Conservation (phyloP, 148 eudicot genomes). For the Fagopyrum tataricum region DNA sequence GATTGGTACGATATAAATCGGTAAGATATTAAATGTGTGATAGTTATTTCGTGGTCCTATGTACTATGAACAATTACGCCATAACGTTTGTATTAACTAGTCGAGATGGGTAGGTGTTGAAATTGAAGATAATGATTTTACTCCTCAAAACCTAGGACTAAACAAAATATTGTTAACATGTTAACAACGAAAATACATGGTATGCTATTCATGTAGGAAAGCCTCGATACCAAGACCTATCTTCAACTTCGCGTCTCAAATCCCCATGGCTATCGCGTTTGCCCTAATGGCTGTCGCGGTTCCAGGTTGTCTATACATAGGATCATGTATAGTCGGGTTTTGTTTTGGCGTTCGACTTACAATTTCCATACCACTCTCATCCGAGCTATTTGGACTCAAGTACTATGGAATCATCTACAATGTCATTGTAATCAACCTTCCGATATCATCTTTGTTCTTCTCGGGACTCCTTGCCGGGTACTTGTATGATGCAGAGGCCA, state of each 20-base stretch:
- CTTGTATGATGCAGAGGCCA: constrained; percentile 75
- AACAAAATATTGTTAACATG: no score
- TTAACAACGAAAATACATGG: no score
- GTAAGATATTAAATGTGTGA: no score
- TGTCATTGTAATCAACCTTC: constrained; percentile 72
- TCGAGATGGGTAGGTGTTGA: no score
- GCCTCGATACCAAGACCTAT: constrained; percentile 77
- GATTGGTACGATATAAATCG: no score
- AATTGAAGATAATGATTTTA: no score
- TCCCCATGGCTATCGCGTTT: constrained; percentile 62
- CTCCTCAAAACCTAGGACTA: no score
- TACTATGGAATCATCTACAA: constrained; percentile 91
- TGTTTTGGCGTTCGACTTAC: constrained; percentile 91
- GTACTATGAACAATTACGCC: no score
- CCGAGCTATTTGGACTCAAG: constrained; percentile 87
- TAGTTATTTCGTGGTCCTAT: no score
- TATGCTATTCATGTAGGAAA: no score
- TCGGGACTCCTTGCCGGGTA: constrained; percentile 88
- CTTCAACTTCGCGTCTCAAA: constrained; percentile 88
- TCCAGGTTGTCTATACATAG: constrained; percentile 80
- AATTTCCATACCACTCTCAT: constrained; percentile 79
- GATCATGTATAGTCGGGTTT: constrained; percentile 69
- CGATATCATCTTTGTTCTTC: constrained; percentile 89
- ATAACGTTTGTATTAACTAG: no score
- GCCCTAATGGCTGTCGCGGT: constrained; percentile 62